phyloP scores from a whole-genome alignment of 257 asterid genomes.

The Capsicum chinense region DNA sequence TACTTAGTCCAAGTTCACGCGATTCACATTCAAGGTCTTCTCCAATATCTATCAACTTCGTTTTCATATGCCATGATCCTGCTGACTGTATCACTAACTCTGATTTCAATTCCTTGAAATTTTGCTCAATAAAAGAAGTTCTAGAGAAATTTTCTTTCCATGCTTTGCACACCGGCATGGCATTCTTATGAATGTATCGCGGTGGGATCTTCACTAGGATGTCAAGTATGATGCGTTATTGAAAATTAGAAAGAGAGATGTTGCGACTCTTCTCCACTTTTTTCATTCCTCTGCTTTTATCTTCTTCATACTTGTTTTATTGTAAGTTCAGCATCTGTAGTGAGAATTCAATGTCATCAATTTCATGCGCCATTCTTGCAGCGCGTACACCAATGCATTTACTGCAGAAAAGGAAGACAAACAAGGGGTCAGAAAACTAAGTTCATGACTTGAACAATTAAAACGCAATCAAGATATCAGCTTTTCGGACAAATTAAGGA shows the following conservation, averaged over 20 bases:
- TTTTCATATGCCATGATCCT: neutral
- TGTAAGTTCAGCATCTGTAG: neutral
- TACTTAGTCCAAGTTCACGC: slow-evolving; percentile 17
- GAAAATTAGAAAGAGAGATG: slow-evolving; percentile 16
- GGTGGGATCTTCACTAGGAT: slow-evolving; percentile 36
- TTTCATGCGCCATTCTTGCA: slow-evolving; percentile 18
- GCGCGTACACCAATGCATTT: neutral
- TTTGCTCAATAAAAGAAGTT: slow-evolving; percentile 16
- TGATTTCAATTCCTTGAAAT: neutral
- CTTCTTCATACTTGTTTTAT: neutral
- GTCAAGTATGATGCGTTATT: slow-evolving; percentile 10
- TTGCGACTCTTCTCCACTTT: neutral
- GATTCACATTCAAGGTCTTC: slow-evolving; percentile 7
- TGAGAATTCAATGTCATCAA: slow-evolving; percentile 11
- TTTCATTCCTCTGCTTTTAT: neutral
- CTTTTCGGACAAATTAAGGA: neutral
- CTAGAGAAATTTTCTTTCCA: slow-evolving; percentile 26
- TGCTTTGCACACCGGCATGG: slow-evolving; percentile 27
- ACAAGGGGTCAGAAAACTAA: too few relatives aligned
- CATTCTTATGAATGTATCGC: neutral
- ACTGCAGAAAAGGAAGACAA: too few relatives aligned
- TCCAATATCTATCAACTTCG: slow-evolving; percentile 20
- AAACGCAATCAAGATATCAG: too few relatives aligned
- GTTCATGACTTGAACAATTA: too few relatives aligned
- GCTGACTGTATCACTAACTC: slow-evolving; percentile 24